phyloP scores from a whole-genome alignment of 2,329 filamentous ascomycete species.

The Tolypocladium pustulatum region DNA sequence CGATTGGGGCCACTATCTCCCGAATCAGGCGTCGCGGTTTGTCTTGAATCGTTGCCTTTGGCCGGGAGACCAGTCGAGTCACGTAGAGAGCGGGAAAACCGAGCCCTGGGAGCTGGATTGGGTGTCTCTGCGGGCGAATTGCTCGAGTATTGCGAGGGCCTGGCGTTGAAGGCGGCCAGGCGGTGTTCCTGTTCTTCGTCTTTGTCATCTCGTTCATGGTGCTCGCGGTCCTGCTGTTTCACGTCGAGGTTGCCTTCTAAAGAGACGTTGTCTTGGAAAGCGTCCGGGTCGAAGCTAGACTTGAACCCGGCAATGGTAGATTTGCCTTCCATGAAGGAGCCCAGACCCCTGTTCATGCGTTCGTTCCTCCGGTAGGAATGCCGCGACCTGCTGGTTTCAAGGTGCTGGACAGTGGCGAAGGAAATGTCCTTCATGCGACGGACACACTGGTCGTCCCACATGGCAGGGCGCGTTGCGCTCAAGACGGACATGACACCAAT shows the following conservation, averaged over 20 bases:
- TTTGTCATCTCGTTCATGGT: not conserved
- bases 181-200: not conserved
- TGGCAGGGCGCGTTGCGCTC: not conserved
- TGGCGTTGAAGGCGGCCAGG: not conserved
- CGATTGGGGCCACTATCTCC: not conserved
- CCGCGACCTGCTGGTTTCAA: not conserved
- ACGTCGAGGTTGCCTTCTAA: not conserved
- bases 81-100: not conserved
- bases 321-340: not conserved
- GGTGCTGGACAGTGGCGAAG: not conserved
- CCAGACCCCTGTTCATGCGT: not conserved
- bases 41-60: not conserved
- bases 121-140: not conserved
- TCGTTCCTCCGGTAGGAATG: not conserved
- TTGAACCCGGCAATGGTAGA: not conserved
- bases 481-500: not conserved
- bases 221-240: not conserved
- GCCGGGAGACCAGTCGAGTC: not conserved
- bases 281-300: not conserved
- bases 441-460: not conserved
- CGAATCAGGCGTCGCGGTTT: not conserved
- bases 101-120: not conserved
- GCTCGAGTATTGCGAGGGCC: not conserved
- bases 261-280: not conserved
- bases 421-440: not conserved